Evolutionary conservation across 257 asterid genomes (phyloP).

Genomic region (Capsicum rhomboideum): DNA sequence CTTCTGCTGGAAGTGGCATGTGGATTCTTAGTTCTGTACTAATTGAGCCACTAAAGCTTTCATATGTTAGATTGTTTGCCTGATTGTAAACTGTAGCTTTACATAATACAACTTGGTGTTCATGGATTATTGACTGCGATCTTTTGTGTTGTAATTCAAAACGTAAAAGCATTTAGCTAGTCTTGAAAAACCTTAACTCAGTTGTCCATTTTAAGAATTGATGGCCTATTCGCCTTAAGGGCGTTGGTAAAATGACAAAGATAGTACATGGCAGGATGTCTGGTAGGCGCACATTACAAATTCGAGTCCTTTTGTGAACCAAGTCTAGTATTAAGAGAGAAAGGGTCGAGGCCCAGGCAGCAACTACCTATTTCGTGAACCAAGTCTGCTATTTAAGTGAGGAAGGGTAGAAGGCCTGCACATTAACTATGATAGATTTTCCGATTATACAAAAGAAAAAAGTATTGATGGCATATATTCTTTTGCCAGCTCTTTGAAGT

Average conservation of each 20-base stretch:
- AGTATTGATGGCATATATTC: neutral
- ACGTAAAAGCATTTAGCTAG: neutral
- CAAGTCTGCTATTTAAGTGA: neutral
- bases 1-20: constrained; percentile 7
- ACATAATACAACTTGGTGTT: constrained; percentile 1
- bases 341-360: neutral
- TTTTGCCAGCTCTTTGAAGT: neutral
- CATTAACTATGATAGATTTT: neutral
- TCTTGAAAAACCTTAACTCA: neutral
- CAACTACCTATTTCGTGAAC: neutral
- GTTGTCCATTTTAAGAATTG: neutral
- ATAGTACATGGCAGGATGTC: neutral
- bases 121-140: neutral
- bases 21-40: constrained; percentile 9
- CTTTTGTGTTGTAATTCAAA: neutral
- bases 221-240: neutral
- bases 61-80: constrained; percentile 8
- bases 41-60: neutral
- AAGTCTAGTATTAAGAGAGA: neutral
- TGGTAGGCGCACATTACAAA: neutral
- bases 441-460: neutral
- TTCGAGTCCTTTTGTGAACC: neutral
- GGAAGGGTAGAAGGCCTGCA: neutral
- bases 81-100: constrained; percentile 14
- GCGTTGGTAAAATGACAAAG: neutral